Evolutionary conservation across 1,284 basidiomycete species (phyloP).

Genomic region (Apiotrichum montevideense): DNA sequence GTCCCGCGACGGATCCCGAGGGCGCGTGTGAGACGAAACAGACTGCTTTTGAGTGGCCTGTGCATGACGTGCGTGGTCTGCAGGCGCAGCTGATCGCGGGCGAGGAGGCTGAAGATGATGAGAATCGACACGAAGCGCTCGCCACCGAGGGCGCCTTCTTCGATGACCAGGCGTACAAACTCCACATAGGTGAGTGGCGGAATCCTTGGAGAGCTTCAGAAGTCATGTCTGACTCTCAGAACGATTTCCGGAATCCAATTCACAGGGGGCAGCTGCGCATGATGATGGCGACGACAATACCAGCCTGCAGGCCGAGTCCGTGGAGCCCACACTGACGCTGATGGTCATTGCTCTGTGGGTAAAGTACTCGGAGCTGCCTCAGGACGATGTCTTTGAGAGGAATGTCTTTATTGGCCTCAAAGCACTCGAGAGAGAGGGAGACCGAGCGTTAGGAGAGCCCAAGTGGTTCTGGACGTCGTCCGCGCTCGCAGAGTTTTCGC

Average conservation of each 20-base stretch:
- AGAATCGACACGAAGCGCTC: constrained; percentile 56
- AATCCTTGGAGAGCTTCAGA: too few species aligned
- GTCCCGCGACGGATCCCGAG: neutral
- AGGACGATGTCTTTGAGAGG: constrained; percentile 51
- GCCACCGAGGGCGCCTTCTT: constrained; percentile 57
- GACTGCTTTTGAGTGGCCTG: constrained; percentile 27
- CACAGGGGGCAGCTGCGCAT: neutral
- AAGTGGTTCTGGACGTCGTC: constrained; percentile 67
- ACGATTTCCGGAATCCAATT: constrained; percentile 1
- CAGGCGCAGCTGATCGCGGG: constrained; percentile 19
- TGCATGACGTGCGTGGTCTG: constrained; percentile 15
- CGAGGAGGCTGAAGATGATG: constrained; percentile 18
- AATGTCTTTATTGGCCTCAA: constrained; percentile 69
- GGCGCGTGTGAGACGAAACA: constrained; percentile 17
- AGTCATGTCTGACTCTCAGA: constrained; percentile 10
- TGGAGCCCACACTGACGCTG: constrained; percentile 16
- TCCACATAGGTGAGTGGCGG: constrained; percentile 40
- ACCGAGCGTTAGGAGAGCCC: constrained; percentile 59
- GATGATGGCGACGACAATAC: neutral
- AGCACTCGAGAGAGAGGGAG: constrained; percentile 57
- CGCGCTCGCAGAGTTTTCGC: constrained; percentile 61
- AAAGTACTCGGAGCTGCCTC: constrained; percentile 11
- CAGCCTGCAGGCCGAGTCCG: neutral
- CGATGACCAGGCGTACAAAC: constrained; percentile 66
- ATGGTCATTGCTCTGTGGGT: constrained; percentile 19